Conservation (phyloP, 345 rosid genomes). For the Pugionium cornutum region DNA sequence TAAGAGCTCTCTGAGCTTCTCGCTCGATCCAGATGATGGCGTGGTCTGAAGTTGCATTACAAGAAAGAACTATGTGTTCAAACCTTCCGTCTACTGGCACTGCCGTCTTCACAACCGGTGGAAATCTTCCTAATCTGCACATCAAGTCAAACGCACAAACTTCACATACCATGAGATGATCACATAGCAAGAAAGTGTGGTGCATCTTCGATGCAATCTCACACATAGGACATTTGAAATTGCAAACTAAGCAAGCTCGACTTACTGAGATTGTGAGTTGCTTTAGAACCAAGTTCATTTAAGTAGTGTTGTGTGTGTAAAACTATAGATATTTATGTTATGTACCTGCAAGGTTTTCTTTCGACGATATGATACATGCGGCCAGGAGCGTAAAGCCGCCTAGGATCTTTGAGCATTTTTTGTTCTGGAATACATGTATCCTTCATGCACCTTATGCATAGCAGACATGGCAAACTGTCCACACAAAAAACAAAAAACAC, state of each 20-base stretch:
- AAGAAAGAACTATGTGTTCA: conserved; percentile 91
- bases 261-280: conserved; percentile 6
- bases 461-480: conserved; percentile 84
- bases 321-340: too few relatives aligned
- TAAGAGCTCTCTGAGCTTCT: conserved; percentile 78
- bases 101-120: conserved; percentile 89
- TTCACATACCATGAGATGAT: not conserved
- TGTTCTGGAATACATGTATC: conserved; percentile 91
- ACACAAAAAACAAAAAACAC: conserved; percentile 19
- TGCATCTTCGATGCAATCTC: not conserved
- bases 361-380: conserved; percentile 97
- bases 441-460: conserved; percentile 84
- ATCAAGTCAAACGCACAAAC: not conserved
- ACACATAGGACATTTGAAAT: not conserved
- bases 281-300: not conserved
- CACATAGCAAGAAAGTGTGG: not conserved
- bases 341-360: conserved; percentile 80
- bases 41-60: conserved; percentile 94
- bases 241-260: not conserved
- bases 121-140: conserved; percentile 77
- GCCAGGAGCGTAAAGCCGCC: conserved; percentile 96
- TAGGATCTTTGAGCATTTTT: conserved; percentile 87
- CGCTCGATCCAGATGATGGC: conserved; percentile 88
- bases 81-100: conserved; percentile 97
- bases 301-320: not conserved